These are phyloP conservation scores for Pneumocystis sp. DNA, from an alignment of 1,139 yeast genomes.

Conservation along the genomic window DNA sequence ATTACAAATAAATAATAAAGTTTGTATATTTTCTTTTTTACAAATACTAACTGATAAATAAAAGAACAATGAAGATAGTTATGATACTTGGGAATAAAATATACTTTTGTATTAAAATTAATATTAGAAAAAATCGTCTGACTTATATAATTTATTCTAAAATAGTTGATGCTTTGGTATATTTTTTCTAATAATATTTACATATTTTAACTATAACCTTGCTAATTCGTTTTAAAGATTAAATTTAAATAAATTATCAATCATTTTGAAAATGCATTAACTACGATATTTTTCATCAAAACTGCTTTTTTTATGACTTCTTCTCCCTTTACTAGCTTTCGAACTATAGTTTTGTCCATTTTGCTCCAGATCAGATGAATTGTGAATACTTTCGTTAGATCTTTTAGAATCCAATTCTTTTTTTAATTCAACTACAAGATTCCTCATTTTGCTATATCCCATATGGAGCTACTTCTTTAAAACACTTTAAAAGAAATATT, in stretches of 20 bases:
- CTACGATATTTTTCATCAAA: background rate
- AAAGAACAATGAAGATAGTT: background rate
- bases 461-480: background rate
- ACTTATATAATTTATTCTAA: background rate
- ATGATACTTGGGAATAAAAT: background rate
- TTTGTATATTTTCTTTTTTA: background rate
- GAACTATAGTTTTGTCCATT: background rate
- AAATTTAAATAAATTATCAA: background rate
- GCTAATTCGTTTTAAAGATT: background rate
- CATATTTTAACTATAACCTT: background rate
- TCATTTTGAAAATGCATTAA: background rate
- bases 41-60: background rate
- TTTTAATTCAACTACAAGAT: background rate
- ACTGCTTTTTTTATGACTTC: background rate
- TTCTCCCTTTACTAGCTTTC: background rate
- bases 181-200: background rate
- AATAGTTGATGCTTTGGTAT: background rate
- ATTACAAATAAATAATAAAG: background rate
- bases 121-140: background rate
- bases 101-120: background rate
- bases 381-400: background rate
- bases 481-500: background rate
- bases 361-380: background rate
- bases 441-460: slow-evolving; percentile 1
- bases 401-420: background rate